Evolutionary conservation across 306 rosid species (phyloP), one percentile per base, ranked within the genome.

Genomic region (Quercus agrifolia): DNA sequence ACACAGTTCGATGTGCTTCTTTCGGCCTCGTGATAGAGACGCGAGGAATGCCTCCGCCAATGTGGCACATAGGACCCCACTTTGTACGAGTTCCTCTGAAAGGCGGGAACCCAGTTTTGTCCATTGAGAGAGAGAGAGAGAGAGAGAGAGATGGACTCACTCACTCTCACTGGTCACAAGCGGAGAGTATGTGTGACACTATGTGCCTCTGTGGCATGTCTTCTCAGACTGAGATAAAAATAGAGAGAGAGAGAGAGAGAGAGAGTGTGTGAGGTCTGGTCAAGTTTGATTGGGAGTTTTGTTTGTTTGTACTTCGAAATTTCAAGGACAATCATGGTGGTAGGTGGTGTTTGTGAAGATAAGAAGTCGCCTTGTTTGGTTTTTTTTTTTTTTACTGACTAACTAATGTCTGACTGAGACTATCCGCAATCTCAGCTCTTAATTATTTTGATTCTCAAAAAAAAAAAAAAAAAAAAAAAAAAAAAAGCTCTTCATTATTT

Each of bases 101-200:
- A 87, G 95, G 99, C 97, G 97, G 97, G 98, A 94, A 90, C 91
- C 87, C 89, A 81, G 86, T 80, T 89, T 84, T 87, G 90, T 88
- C 91, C 74, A 4, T 86, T 49, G 80, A 83, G 89, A 84, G 75
- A 84, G 81, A 84, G 76, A 41, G 17, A n/a, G n/a, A 27, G 10
- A 52, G 25, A 52, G 66, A 44, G 51, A 44, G 54, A 66, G 55
- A 41, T 25, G 1, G 63, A 55, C 41, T 35, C 41, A 35, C 41
- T 35, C 9, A 35, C 41, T 8, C 46, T 49, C 54, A 12, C 54
- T 49, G 54, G 4, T 49, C 17, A 81, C 20, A n/a, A 31, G 57
- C 52, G 8, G 35, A 19, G 31, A 10, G n/a, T 62, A 1, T 49
- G 54, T 2, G 46, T 41, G 12, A 8, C 10, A 6, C 11, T 41